Evolutionary conservation across 768 basidiomycete genomes (phyloP).

Genomic region (Hydnum rufescens): DNA sequence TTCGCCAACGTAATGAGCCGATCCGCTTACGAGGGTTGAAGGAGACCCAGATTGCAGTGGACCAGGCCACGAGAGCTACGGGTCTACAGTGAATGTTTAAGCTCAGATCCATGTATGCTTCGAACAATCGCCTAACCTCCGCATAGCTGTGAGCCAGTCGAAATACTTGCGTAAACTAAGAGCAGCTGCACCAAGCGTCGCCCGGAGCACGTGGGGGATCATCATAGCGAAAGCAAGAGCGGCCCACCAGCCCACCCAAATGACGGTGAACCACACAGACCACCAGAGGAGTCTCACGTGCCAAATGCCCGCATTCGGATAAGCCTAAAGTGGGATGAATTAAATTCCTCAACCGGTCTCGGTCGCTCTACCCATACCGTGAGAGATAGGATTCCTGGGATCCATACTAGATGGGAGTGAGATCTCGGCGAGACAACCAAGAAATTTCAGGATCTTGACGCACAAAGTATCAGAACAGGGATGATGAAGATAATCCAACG

Average conservation of each 20-base stretch:
- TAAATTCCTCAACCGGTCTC: background rate
- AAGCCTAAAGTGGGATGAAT: background rate
- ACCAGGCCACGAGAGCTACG: conserved; percentile 50
- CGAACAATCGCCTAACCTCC: conserved; percentile 25
- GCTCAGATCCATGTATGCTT: background rate
- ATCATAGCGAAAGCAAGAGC: conserved; percentile 36
- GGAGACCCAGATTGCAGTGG: conserved; percentile 37
- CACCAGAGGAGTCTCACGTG: conserved; percentile 47
- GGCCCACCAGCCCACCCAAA: conserved; percentile 76
- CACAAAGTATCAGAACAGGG: conserved; percentile 12
- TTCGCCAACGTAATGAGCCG: background rate
- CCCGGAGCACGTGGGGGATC: conserved; percentile 13
- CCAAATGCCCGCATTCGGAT: conserved; percentile 34
- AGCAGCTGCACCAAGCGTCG: conserved; percentile 53
- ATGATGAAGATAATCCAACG: conserved; percentile 45
- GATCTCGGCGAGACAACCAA: background rate
- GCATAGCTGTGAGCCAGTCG: conserved; percentile 51
- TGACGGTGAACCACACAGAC: conserved; percentile 67
- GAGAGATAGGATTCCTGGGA: conserved; percentile 39
- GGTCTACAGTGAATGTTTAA: conserved; percentile 21
- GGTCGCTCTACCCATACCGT: background rate
- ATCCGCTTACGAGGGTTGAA: background rate
- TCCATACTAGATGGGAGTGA: conserved; percentile 19
- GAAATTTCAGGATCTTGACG: background rate
- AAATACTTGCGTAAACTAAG: conserved; percentile 55